These are phyloP conservation scores for Boletellus sp. DNA, from an alignment of 768 basidiomycete genomes.

Conservation along the genomic window DNA sequence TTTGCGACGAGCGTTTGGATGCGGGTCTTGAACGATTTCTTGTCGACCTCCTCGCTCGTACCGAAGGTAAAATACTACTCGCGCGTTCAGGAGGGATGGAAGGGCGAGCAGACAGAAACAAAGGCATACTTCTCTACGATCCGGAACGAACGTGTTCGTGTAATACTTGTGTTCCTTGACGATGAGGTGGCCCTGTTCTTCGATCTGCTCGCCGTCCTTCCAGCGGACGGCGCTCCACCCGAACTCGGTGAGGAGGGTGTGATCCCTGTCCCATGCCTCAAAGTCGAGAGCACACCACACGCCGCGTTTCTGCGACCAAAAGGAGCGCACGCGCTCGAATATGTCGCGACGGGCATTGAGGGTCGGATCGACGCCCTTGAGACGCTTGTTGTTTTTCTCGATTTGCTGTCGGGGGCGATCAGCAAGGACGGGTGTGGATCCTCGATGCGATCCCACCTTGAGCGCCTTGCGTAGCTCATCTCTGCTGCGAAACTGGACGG, in stretches of 20 bases:
- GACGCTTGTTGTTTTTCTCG: conserved; percentile 74
- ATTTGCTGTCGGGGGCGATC: conserved; percentile 49
- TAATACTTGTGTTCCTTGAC: conserved; percentile 58
- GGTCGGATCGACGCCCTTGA: conserved; percentile 59
- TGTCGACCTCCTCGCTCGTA: conserved; percentile 50
- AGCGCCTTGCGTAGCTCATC: conserved; percentile 53
- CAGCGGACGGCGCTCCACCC: conserved; percentile 68
- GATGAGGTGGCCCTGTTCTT: conserved; percentile 56
- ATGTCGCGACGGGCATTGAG: conserved; percentile 53
- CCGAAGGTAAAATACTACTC: conserved; percentile 67
- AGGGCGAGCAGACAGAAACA: not conserved
- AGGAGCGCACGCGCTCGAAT: conserved; percentile 65
- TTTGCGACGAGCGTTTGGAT: conserved; percentile 45
- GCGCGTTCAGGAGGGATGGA: not conserved
- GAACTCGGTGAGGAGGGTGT: conserved; percentile 72
- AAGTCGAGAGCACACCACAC: conserved; percentile 80
- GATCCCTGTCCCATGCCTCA: conserved; percentile 79
- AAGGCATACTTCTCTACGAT: conserved; percentile 53
- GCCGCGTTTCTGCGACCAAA: conserved; percentile 62
- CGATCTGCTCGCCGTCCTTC: conserved; percentile 46
- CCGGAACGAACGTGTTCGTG: conserved; percentile 61
- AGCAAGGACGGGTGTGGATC: not conserved
- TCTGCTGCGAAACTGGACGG: conserved; percentile 53
- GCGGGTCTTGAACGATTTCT: conserved; percentile 46
- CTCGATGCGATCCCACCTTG: conserved; percentile 42